phyloP scores from a whole-genome alignment of 257 asterid genomes.

The Misopates orontium region DNA sequence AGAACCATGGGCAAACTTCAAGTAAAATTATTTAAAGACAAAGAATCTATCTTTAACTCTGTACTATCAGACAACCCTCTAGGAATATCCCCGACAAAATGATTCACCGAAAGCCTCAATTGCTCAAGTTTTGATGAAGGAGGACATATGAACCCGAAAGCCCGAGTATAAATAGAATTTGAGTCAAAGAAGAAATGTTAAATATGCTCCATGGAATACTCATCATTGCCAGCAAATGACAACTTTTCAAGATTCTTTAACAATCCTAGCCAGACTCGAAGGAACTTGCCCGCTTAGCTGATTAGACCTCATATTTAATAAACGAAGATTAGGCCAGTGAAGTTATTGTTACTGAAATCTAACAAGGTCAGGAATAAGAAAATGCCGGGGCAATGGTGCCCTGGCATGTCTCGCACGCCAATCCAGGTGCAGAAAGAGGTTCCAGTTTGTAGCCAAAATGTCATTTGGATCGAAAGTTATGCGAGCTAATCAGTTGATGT shows the following conservation, averaged over 20 bases:
- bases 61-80: not conserved
- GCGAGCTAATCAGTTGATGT: constrained; percentile 5
- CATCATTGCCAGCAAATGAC: too few relatives aligned
- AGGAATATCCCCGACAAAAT: not conserved
- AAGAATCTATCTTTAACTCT: not conserved
- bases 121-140: not conserved
- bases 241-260: too few relatives aligned
- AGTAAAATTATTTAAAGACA: not conserved
- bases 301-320: not conserved
- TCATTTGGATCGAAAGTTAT: not conserved
- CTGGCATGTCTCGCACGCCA: not conserved
- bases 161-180: too few relatives aligned
- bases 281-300: too few relatives aligned
- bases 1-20: constrained; percentile 2
- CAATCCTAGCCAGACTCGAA: too few relatives aligned
- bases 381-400: not conserved
- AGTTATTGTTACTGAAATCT: constrained; percentile 18
- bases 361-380: constrained; percentile 8
- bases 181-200: not conserved
- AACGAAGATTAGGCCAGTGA: constrained; percentile 4
- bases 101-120: not conserved
- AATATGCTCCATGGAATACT: not conserved
- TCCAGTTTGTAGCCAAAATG: constrained; percentile 11
- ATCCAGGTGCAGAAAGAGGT: constrained; percentile 23
- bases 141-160: not conserved